Evolutionary conservation across 148 eudicot species (phyloP).

Genomic region (Beta vulgaris): DNA sequence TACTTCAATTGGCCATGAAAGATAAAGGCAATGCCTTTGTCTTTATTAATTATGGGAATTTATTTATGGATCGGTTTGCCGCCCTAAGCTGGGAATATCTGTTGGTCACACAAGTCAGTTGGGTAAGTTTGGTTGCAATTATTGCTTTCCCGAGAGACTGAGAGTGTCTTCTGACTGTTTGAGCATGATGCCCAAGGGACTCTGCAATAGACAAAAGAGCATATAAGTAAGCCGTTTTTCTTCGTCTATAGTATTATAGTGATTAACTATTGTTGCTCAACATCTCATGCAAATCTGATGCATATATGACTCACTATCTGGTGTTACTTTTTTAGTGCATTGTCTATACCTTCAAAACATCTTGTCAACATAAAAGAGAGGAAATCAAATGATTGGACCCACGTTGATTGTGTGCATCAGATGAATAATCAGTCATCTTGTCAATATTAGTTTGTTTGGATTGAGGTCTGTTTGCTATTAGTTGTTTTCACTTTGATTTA

Average conservation of each 20-base stretch:
- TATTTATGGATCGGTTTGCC: background rate
- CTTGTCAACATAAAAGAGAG: background rate
- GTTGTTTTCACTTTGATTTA: too few relatives aligned
- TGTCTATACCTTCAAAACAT: slow-evolving; percentile 1
- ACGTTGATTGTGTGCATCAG: slow-evolving; percentile 6
- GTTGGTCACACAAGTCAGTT: background rate
- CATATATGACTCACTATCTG: slow-evolving; percentile 5
- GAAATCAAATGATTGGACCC: slow-evolving; percentile 6
- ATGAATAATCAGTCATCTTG: background rate
- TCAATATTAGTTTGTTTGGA: background rate
- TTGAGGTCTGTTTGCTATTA: too few relatives aligned
- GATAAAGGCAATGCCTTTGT: background rate
- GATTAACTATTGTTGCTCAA: background rate
- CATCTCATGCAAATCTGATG: background rate
- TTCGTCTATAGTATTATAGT: background rate
- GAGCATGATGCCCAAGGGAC: background rate
- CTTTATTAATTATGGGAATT: background rate
- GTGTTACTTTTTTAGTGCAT: background rate
- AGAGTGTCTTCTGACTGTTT: background rate
- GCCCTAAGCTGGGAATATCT: background rate
- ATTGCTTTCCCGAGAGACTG: background rate
- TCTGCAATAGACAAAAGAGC: background rate
- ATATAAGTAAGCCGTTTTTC: background rate
- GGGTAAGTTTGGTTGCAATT: background rate
- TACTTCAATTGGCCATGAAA: background rate